phyloP scores from a whole-genome alignment of 805 yeast species.

The Candida peoriensis region DNA sequence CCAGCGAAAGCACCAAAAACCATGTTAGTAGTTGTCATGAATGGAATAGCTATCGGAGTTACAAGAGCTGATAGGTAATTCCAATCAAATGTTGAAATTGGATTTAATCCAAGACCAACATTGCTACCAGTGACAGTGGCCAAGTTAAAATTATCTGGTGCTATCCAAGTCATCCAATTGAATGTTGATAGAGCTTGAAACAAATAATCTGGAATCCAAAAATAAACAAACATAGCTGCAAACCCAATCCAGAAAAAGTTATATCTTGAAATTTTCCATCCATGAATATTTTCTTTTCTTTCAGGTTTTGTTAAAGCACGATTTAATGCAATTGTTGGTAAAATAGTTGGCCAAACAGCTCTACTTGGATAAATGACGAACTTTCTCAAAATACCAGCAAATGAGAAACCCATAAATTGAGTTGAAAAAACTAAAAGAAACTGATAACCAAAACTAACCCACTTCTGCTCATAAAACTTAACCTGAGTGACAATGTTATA shows the following conservation, averaged over 20 bases:
- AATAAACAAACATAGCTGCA: conserved; percentile 33
- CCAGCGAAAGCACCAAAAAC: conserved; percentile 31
- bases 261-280: conserved; percentile 31
- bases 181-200: conserved; percentile 38
- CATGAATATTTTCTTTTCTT: conserved; percentile 26
- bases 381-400: conserved; percentile 60
- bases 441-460: conserved; percentile 46
- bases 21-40: conserved; percentile 29
- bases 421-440: conserved; percentile 47
- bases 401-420: conserved; percentile 60
- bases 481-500: conserved; percentile 32
- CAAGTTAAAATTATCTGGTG: conserved; percentile 43
- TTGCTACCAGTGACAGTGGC: conserved; percentile 45
- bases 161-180: conserved; percentile 58
- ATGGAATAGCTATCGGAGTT: conserved; percentile 39
- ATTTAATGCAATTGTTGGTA: conserved; percentile 46
- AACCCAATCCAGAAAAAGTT: conserved; percentile 29
- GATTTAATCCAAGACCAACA: conserved; percentile 49
- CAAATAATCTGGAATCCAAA: conserved; percentile 42
- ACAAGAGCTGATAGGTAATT: conserved; percentile 30
- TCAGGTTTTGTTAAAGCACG: conserved; percentile 39
- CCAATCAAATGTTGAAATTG: conserved; percentile 50
- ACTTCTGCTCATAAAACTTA: conserved; percentile 27
- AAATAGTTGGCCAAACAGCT: conserved; percentile 49
- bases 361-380: conserved; percentile 48